Base-by-base conservation (phyloP, 345 rosid species). In the Gossypium arboreum region DNA sequence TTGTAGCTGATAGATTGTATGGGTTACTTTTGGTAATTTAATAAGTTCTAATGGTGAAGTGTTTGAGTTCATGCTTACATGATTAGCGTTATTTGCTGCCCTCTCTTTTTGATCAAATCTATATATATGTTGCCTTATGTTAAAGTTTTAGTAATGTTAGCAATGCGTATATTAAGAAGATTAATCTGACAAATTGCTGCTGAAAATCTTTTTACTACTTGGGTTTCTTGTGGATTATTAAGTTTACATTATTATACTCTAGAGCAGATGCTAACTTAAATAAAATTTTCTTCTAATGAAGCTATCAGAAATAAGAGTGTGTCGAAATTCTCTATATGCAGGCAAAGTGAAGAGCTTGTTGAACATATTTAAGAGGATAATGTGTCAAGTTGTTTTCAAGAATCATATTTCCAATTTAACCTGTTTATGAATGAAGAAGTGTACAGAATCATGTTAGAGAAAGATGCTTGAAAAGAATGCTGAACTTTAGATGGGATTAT, bases 1-100 rank as follows among this genome's bases (percentile, higher is more conserved):
- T 60, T 95, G 98, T 71, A 82, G 87, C 29, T 57, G 62, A 57
- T 57, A 22, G 24, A 57, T 3, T 57, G 15, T 22, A 11, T 27
- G 29, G 62, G 22, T 57, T 20, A 57, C 62, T 22, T 57, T 22
- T 22, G 29, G 62, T 57, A 57, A 57, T 57, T 57, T 57, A 57
- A 22, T 57, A 24, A 57, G 12, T 57, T 22, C 9, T 56, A 22
- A 22, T 22, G 29, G 11, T 57, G 61, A 57, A 11, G 29, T 20
- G 12, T 22, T 57, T 9, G 62, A 11, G 22, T 57, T 57, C 29
- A n/a, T 74, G 76, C 70, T n/a, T 29, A 74, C 29, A 25, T 50
- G 59, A 4, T 50, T 69, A 50, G 52, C 59, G 45, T 27, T 69
- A 27, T 51, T 16, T 9, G 45, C 72, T 69, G 55, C 45, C 4